Percentiles rank a stretch among this genome's conserved stretches.
Evolutionary conservation across 306 rosid genomes (phyloP).

Genomic region (Rubus idaeus): DNA sequence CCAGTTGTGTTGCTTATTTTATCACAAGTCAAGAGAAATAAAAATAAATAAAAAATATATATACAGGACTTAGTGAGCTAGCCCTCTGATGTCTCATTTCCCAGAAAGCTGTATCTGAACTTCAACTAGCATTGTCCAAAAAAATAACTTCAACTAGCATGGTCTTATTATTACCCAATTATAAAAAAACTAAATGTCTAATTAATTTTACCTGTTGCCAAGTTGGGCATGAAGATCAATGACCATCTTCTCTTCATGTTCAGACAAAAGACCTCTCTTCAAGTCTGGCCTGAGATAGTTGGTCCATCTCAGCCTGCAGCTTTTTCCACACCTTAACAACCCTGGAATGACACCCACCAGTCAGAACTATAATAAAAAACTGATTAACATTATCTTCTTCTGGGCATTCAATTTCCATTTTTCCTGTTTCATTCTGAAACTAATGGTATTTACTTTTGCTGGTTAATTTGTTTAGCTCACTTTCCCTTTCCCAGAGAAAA

Average conservation of each 20-base stretch:
- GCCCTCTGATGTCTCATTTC: neutral
- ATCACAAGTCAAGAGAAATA: neutral
- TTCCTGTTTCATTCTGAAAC: neutral
- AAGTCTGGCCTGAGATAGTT: constrained; percentile 88
- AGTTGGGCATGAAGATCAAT: constrained; percentile 95
- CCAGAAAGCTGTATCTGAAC: neutral
- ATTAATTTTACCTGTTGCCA: constrained; percentile 69
- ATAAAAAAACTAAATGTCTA: neutral
- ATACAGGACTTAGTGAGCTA: neutral
- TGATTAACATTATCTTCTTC: neutral
- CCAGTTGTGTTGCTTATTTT: neutral
- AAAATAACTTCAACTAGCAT: neutral
- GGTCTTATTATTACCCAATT: neutral
- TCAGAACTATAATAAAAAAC: constrained; percentile 9
- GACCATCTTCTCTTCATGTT: constrained; percentile 76
- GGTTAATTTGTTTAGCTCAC: neutral
- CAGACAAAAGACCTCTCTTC: constrained; percentile 90
- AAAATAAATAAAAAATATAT: neutral
- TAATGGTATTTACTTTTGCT: neutral
- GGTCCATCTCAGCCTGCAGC: constrained; percentile 96
- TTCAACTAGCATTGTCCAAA: neutral
- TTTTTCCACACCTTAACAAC: constrained; percentile 86
- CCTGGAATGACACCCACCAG: constrained; percentile 49
- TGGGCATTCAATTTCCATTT: neutral
- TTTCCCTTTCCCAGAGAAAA: neutral